Conservation (phyloP, 306 rosid species). For the barrel medic (Medicago truncatula) region DNA sequence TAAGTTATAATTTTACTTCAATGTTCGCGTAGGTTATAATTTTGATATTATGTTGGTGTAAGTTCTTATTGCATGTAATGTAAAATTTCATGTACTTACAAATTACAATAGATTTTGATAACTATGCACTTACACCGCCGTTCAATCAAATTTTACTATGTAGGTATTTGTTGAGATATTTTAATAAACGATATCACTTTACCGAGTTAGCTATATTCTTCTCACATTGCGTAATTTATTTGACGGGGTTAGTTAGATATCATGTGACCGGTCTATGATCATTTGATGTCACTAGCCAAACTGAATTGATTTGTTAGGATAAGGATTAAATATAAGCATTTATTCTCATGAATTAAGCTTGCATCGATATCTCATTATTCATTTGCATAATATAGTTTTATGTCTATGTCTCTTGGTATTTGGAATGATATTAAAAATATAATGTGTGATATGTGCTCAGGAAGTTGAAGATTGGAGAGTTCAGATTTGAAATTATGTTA, state of each 20-base stretch:
- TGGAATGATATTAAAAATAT: constrained; percentile 13
- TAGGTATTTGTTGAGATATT: not conserved
- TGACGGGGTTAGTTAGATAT: not conserved
- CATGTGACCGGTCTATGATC: constrained; percentile 9
- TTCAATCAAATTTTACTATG: not conserved
- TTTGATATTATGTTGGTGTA: constrained; percentile 10
- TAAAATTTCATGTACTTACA: not conserved
- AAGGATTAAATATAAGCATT: constrained; percentile 12
- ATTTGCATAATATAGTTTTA: constrained; percentile 7
- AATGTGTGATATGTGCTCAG: not conserved
- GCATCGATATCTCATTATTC: not conserved
- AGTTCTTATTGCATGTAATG: too few species aligned
- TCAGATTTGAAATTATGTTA: constrained; percentile 2
- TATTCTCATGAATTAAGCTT: not conserved
- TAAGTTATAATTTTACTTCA: constrained; percentile 49
- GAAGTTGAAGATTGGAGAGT: constrained; percentile 16
- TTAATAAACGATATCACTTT: not conserved
- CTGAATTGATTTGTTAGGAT: constrained; percentile 19
- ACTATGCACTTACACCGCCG: not conserved
- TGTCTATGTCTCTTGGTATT: constrained; percentile 5
- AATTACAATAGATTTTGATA: not conserved
- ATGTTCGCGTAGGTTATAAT: not conserved
- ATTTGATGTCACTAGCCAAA: constrained; percentile 5
- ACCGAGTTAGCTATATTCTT: constrained; percentile 18
- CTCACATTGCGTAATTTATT: not conserved